Percentiles rank a stretch among this genome's conserved stretches.
These are phyloP conservation scores for Elsinoe australis DNA, from an alignment of 2,329 filamentous ascomycete species.

Conservation along the genomic window DNA sequence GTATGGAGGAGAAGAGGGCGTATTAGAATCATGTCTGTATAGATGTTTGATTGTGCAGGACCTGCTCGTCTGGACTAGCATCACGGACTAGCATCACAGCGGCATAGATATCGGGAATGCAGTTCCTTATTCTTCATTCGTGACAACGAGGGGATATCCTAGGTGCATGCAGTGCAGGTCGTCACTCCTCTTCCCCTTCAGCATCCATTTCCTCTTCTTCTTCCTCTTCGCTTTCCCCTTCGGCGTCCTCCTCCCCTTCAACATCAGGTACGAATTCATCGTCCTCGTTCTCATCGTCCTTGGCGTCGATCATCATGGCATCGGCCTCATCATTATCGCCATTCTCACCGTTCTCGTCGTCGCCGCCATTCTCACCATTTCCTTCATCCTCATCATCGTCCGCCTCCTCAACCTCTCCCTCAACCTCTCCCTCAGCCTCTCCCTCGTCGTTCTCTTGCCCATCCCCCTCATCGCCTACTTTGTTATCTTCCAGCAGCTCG, in stretches of 20 bases:
- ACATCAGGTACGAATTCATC: conserved; percentile 19
- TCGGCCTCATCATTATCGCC: conserved; percentile 17
- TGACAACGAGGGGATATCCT: conserved; percentile 7
- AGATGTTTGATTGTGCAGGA: too few species aligned
- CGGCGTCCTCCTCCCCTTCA: conserved; percentile 22
- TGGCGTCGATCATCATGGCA: conserved; percentile 5
- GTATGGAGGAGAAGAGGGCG: conserved; percentile 20
- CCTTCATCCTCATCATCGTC: conserved; percentile 19
- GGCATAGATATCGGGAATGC: too few species aligned
- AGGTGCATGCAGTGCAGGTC: too few species aligned
- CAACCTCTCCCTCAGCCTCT: conserved; percentile 27
- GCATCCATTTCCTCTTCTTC: conserved; percentile 13
- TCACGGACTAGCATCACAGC: too few species aligned
- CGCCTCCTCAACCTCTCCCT: conserved; percentile 24
- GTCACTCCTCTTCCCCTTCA: conserved; percentile 8
- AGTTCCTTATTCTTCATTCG: too few species aligned
- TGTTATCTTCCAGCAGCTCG: conserved; percentile 27
- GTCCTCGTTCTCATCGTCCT: conserved; percentile 15
- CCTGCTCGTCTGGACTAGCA: neutral
- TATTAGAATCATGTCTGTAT: neutral
- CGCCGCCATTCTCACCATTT: conserved; percentile 24
- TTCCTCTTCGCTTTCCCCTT: conserved; percentile 23
- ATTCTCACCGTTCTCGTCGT: conserved; percentile 22
- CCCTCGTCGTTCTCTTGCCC: conserved; percentile 22
- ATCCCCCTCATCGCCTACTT: neutral